Percentiles rank a stretch among this genome's conserved stretches.
These are phyloP conservation scores for Candida parachauliodes DNA, from an alignment of 805 yeast genomes.

Conservation along the genomic window DNA sequence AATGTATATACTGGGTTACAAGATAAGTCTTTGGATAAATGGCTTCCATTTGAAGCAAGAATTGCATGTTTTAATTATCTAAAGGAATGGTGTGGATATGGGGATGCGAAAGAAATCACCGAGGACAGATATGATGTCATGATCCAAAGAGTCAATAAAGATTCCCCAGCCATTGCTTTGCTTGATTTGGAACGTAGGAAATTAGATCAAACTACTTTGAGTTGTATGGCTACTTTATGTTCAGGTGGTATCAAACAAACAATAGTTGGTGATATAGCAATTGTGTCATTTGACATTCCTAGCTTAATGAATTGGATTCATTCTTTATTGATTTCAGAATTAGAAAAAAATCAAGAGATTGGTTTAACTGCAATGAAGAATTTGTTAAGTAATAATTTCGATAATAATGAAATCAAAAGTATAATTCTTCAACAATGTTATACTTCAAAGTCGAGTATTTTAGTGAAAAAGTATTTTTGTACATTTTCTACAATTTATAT, in stretches of 20 bases:
- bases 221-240: constrained; percentile 81
- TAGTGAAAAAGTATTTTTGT: constrained; percentile 63
- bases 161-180: constrained; percentile 59
- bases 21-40: constrained; percentile 39
- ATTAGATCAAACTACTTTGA: constrained; percentile 66
- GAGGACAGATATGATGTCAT: constrained; percentile 63
- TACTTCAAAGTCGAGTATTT: constrained; percentile 32
- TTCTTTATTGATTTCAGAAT: constrained; percentile 57
- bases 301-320: constrained; percentile 80
- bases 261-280: constrained; percentile 45
- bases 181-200: constrained; percentile 76
- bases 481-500: constrained; percentile 65
- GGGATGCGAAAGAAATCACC: constrained; percentile 57
- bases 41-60: constrained; percentile 86
- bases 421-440: constrained; percentile 75
- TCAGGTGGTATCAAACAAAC: constrained; percentile 63
- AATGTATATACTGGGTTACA: constrained; percentile 60
- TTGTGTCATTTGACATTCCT: constrained; percentile 66
- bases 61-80: constrained; percentile 76
- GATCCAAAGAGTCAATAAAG: constrained; percentile 40
- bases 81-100: constrained; percentile 95
- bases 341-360: constrained; percentile 52
- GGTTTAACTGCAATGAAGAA: constrained; percentile 73
- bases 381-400: constrained; percentile 58
- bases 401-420: constrained; percentile 46